Evolutionary conservation across 192 early-diverging fungal genomes (phyloP).

Genomic region (Dispira simplex): DNA sequence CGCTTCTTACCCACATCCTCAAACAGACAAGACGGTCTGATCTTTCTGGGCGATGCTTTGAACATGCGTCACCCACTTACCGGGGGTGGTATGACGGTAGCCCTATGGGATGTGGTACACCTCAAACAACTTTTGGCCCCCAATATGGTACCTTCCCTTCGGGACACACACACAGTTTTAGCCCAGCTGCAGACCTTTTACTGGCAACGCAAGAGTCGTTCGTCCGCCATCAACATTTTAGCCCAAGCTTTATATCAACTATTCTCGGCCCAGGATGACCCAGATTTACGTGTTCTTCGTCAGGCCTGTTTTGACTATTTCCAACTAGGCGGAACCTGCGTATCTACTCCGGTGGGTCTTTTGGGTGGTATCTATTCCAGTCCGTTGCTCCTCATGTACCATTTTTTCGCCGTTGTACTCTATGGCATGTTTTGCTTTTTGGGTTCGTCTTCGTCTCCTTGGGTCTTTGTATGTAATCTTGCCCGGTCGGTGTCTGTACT

Average conservation of each 20-base stretch:
- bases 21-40: constrained; percentile 56
- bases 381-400: constrained; percentile 61
- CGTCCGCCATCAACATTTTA: constrained; percentile 72
- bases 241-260: constrained; percentile 84
- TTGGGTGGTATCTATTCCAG: constrained; percentile 64
- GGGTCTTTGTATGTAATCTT: constrained; percentile 29
- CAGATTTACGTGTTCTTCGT: constrained; percentile 53
- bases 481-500: constrained; percentile 27
- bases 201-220: constrained; percentile 58
- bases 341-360: constrained; percentile 68
- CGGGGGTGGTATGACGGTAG: constrained; percentile 96
- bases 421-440: constrained; percentile 35
- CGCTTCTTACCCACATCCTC: constrained; percentile 70
- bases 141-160: constrained; percentile 28
- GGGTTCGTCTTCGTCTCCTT: constrained; percentile 29
- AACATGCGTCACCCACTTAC: constrained; percentile 95
- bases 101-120: constrained; percentile 77
- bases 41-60: constrained; percentile 86
- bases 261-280: constrained; percentile 71
- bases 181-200: constrained; percentile 46
- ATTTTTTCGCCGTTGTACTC: constrained; percentile 87
- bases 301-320: constrained; percentile 83
- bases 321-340: constrained; percentile 60
- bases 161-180: constrained; percentile 26
- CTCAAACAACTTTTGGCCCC: constrained; percentile 40